phyloP scores from a whole-genome alignment of 495 filamentous ascomycete species.

The Penicillium flavigenum region DNA sequence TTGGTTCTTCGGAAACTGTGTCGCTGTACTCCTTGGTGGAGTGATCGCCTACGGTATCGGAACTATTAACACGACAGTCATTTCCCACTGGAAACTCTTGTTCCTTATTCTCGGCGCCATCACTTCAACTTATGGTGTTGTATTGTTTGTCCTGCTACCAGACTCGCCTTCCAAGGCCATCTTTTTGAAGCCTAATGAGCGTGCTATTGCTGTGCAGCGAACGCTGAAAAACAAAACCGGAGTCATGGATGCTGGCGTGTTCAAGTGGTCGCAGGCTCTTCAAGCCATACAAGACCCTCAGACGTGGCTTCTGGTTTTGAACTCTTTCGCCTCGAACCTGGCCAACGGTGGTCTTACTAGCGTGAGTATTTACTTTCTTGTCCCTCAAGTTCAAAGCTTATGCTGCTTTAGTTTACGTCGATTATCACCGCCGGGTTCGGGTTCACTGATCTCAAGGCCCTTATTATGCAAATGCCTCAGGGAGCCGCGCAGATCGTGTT shows the following conservation, averaged over 20 bases:
- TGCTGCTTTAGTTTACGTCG: slow-evolving; percentile 34
- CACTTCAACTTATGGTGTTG: slow-evolving; percentile 51
- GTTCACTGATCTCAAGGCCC: slow-evolving; percentile 36
- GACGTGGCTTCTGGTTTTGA: slow-evolving; percentile 34
- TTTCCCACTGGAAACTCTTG: slow-evolving; percentile 49
- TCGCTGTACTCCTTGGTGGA: slow-evolving; percentile 60
- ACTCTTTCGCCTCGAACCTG: slow-evolving; percentile 30
- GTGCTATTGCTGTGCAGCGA: slow-evolving; percentile 35
- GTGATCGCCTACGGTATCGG: slow-evolving; percentile 59
- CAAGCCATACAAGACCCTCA: slow-evolving; percentile 35
- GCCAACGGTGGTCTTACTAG: slow-evolving; percentile 36
- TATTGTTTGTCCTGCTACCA: slow-evolving; percentile 52
- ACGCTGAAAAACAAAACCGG: slow-evolving; percentile 55
- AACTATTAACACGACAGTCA: slow-evolving; percentile 35
- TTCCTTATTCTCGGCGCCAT: slow-evolving; percentile 60
- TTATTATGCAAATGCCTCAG: slow-evolving; percentile 42
- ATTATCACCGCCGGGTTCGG: slow-evolving; percentile 45
- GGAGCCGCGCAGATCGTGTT: slow-evolving; percentile 42
- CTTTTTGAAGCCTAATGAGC: slow-evolving; percentile 55
- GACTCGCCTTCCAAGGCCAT: slow-evolving; percentile 53
- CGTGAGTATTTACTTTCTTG: slow-evolving; percentile 1
- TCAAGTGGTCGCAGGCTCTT: slow-evolving; percentile 38
- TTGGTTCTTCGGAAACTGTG: slow-evolving; percentile 61
- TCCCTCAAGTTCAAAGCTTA: not conserved
- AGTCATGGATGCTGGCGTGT: slow-evolving; percentile 38